These are phyloP conservation scores for Ascochyta lentis DNA, from an alignment of 2,329 filamentous ascomycete genomes.

Conservation along the genomic window DNA sequence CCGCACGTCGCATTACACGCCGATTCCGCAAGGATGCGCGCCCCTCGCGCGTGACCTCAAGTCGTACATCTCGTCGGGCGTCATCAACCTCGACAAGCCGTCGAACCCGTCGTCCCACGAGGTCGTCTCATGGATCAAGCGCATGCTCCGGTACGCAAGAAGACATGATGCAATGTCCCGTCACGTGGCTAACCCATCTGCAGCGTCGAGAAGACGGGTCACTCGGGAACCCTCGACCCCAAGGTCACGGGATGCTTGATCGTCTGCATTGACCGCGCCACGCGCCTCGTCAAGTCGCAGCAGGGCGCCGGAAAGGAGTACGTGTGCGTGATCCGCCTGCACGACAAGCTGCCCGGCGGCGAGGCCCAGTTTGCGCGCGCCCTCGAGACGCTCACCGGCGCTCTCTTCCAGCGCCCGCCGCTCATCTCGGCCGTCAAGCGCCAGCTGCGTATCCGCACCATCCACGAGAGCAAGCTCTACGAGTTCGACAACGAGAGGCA, in stretches of 20 bases:
- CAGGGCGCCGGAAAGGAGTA: constrained; percentile 99
- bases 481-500: constrained; percentile 99
- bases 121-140: constrained; percentile 99
- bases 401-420: constrained; percentile 94
- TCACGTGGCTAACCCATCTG: constrained; percentile 20
- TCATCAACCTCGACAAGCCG: constrained; percentile 98
- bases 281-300: constrained; percentile 97
- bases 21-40: constrained; percentile 90
- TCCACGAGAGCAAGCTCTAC: constrained; percentile 91
- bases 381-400: constrained; percentile 93
- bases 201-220: constrained; percentile 93
- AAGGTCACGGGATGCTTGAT: constrained; percentile 97
- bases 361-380: constrained; percentile 92
- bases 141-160: constrained; percentile 77
- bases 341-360: constrained; percentile 93
- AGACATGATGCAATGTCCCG: background rate
- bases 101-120: constrained; percentile 98
- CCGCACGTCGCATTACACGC: constrained; percentile 94
- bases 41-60: constrained; percentile 94
- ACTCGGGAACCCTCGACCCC: constrained; percentile 97
- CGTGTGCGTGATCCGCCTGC: constrained; percentile 91
- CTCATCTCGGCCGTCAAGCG: constrained; percentile 99
- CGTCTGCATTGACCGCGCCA: constrained; percentile 95
- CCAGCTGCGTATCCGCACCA: constrained; percentile 96
- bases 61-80: constrained; percentile 94